A percentile compares a stretch with the other conserved stretches of the same genome.
These are phyloP conservation scores for Ogataea methylovora DNA, from an alignment of 805 yeast species.

Conservation along the genomic window DNA sequence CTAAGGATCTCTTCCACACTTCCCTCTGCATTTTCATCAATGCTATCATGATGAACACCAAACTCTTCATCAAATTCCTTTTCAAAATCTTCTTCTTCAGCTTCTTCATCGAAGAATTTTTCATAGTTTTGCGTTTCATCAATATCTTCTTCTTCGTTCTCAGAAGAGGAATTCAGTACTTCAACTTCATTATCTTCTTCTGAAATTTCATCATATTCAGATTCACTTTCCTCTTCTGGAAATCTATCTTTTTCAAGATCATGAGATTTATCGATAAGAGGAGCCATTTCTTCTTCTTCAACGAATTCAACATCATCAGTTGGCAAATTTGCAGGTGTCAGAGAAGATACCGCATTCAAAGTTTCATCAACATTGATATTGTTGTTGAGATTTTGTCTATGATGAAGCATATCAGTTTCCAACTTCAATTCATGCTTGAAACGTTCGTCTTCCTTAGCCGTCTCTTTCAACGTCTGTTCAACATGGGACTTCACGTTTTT, in stretches of 20 bases:
- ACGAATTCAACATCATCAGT: conserved; percentile 6
- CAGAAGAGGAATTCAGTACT: not conserved
- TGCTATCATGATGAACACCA: not conserved
- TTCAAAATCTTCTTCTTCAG: conserved; percentile 6
- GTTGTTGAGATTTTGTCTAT: not conserved
- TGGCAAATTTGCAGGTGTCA: too few species aligned
- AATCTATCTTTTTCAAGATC: not conserved
- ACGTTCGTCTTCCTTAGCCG: conserved; percentile 27
- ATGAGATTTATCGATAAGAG: conserved; percentile 9
- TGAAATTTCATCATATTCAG: conserved; percentile 3
- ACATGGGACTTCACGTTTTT: not conserved
- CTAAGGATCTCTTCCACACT: too few species aligned
- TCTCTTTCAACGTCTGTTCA: conserved; percentile 14
- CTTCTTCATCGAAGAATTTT: conserved; percentile 1
- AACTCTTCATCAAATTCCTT: conserved; percentile 4
- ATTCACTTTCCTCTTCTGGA: conserved; percentile 5
- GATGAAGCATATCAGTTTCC: conserved; percentile 21
- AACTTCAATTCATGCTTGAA: conserved; percentile 27
- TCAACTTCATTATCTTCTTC: conserved; percentile 2
- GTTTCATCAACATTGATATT: too few species aligned
- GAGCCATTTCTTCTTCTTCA: conserved; percentile 12
- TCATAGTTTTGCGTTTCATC: conserved; percentile 1
- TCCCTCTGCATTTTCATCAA: not conserved
- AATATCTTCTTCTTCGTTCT: not conserved
- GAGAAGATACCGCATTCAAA: too few species aligned